phyloP scores from a whole-genome alignment of 192 early-diverging fungal genomes.

The Martensiomyces pterosporus region DNA sequence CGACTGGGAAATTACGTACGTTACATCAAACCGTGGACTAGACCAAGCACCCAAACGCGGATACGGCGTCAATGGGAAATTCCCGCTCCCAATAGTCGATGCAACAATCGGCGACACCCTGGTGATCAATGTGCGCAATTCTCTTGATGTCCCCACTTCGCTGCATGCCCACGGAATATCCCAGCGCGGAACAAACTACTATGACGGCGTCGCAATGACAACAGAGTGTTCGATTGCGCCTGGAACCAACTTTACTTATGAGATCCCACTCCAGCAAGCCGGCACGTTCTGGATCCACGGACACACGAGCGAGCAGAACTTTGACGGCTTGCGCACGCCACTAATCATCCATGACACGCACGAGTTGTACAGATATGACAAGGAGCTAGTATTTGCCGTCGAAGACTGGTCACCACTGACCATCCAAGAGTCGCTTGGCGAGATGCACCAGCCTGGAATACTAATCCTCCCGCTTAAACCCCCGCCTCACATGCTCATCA shows the following conservation, averaged over 20 bases:
- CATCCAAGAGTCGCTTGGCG: slow-evolving; percentile 49
- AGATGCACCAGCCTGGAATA: slow-evolving; percentile 51
- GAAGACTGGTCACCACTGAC: slow-evolving; percentile 64
- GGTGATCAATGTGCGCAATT: slow-evolving; percentile 50
- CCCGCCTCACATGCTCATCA: slow-evolving; percentile 58
- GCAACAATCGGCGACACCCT: not conserved
- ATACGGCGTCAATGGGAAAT: not conserved
- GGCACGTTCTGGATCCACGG: slow-evolving; percentile 86
- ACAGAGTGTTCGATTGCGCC: slow-evolving; percentile 74
- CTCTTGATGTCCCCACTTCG: slow-evolving; percentile 56
- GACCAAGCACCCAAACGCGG: not conserved
- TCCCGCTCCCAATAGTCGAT: not conserved
- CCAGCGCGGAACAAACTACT: slow-evolving; percentile 60
- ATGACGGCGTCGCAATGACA: slow-evolving; percentile 63
- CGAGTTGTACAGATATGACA: slow-evolving; percentile 55
- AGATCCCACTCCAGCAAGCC: slow-evolving; percentile 55
- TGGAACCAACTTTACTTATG: slow-evolving; percentile 64
- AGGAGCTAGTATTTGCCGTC: slow-evolving; percentile 58
- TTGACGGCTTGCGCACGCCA: slow-evolving; percentile 72
- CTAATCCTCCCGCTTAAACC: slow-evolving; percentile 51
- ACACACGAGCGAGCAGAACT: slow-evolving; percentile 67
- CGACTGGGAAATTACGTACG: not conserved
- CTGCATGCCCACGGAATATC: slow-evolving; percentile 75
- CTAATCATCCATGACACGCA: slow-evolving; percentile 61
- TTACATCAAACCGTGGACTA: not conserved